phyloP scores from a whole-genome alignment of 768 basidiomycete genomes.

The Pleurotus citrinopileatus region DNA sequence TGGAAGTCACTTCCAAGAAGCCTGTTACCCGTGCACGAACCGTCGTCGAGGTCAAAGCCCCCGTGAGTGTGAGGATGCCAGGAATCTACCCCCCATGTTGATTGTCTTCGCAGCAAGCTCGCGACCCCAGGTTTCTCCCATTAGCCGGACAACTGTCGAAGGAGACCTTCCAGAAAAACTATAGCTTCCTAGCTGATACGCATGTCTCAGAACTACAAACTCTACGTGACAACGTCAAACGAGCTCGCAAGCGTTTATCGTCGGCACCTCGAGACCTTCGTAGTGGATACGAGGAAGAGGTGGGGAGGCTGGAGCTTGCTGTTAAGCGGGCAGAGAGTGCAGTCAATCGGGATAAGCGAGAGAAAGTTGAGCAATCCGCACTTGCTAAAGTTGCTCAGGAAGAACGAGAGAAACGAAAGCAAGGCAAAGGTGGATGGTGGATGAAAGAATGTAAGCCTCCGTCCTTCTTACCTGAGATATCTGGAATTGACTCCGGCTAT shows the following conservation, averaged over 20 bases:
- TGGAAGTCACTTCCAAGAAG: conserved; percentile 79
- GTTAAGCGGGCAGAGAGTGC: conserved; percentile 75
- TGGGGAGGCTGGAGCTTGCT: conserved; percentile 65
- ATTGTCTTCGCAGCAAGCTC: no score
- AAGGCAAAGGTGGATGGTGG: conserved; percentile 83
- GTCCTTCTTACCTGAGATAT: conserved; percentile 21
- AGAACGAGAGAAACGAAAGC: conserved; percentile 62
- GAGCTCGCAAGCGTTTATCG: conserved; percentile 60
- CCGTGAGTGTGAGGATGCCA: conserved; percentile 41
- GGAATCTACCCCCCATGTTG: no score
- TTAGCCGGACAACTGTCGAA: conserved; percentile 66
- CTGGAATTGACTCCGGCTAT: conserved; percentile 11
- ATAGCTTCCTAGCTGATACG: conserved; percentile 69
- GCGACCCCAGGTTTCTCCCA: conserved; percentile 86
- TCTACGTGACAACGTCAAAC: conserved; percentile 62
- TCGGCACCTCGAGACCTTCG: conserved; percentile 62
- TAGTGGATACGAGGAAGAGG: conserved; percentile 63
- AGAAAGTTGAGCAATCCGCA: conserved; percentile 70
- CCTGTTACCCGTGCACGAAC: conserved; percentile 73
- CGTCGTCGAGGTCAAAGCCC: conserved; percentile 64
- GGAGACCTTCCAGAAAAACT: conserved; percentile 65
- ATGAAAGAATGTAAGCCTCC: conserved; percentile 83
- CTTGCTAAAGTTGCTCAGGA: conserved; percentile 50
- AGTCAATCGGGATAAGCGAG: conserved; percentile 69
- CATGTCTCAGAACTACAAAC: conserved; percentile 63